phyloP scores from a whole-genome alignment of 2,329 filamentous ascomycete genomes.

The Colletotrichum caudatum region DNA sequence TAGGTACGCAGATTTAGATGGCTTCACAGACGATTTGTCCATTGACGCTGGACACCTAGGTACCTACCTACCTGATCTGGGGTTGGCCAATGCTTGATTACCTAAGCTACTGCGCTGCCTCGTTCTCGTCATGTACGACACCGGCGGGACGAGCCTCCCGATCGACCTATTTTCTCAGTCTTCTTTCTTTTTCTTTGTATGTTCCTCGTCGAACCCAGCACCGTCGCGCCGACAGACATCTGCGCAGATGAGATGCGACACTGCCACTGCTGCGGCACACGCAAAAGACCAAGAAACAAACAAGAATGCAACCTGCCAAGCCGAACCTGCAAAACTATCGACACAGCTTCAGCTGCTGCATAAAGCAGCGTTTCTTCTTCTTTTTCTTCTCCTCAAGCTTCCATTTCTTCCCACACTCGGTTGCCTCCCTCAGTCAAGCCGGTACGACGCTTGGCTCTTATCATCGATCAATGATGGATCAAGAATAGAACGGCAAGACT shows the following conservation, averaged over 20 bases:
- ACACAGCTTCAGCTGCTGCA: slow-evolving; percentile 10
- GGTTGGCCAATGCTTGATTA: slow-evolving; percentile 15
- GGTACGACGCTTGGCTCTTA: not conserved
- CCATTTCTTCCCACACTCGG: not conserved
- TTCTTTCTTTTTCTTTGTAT: not conserved
- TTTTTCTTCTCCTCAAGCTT: slow-evolving; percentile 1
- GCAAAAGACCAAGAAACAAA: not conserved
- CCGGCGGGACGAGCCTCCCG: slow-evolving; percentile 14
- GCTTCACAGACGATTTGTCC: not conserved
- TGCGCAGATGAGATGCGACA: slow-evolving; percentile 11
- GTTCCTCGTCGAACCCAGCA: slow-evolving; percentile 1
- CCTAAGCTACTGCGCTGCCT: slow-evolving; percentile 24
- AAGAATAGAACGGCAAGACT: not conserved
- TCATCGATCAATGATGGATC: slow-evolving; percentile 12
- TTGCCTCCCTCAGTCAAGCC: slow-evolving; percentile 17
- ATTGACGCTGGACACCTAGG: not conserved
- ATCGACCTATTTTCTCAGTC: not conserved
- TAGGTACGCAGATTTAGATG: not conserved
- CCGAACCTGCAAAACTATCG: slow-evolving; percentile 31
- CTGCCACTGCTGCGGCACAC: slow-evolving; percentile 24
- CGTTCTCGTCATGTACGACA: slow-evolving; percentile 13
- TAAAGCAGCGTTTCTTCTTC: slow-evolving; percentile 18
- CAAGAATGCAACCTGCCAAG: slow-evolving; percentile 27
- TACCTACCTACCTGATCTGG: not conserved
- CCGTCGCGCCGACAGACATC: not conserved